Conservation (phyloP, 2,329 filamentous ascomycete genomes). For the Colletotrichum chrysophilum region DNA sequence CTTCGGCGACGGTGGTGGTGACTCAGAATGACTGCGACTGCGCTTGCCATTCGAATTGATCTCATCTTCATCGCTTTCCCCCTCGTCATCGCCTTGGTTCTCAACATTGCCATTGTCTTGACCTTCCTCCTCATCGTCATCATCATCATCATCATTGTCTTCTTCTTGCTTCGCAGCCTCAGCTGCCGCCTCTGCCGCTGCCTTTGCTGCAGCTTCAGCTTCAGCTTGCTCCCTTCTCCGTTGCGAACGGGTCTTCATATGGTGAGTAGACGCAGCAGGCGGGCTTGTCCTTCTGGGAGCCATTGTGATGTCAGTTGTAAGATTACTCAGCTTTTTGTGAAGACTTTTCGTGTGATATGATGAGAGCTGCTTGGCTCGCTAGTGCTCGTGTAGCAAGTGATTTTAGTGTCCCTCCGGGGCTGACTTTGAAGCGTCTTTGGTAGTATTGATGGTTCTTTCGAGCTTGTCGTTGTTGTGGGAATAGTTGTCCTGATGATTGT, state of each 20-base stretch:
- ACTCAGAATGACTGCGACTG: not conserved
- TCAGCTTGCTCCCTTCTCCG: not conserved
- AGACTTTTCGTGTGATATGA: fast-evolving
- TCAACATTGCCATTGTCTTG: not conserved
- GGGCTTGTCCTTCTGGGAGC: not conserved
- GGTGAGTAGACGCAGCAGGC: not conserved
- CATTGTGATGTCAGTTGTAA: not conserved
- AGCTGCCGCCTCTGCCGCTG: not conserved
- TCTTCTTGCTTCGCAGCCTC: not conserved
- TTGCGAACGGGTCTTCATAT: not conserved
- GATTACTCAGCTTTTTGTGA: not conserved
- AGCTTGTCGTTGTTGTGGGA: not conserved
- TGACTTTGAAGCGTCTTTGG: not conserved
- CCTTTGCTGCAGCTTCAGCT: not conserved
- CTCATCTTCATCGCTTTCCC: not conserved
- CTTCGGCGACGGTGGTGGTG: not conserved
- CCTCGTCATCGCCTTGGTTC: not conserved
- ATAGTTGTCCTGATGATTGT: not conserved
- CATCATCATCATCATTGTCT: not conserved
- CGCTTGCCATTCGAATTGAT: not conserved
- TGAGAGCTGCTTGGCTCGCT: not conserved
- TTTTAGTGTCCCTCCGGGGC: not conserved
- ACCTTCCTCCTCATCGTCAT: not conserved
- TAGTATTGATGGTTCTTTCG: not conserved
- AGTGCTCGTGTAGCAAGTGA: not conserved